These are phyloP conservation scores for Oryza australiensis DNA, from an alignment of 176 grass and related monocot species.

Conservation along the genomic window DNA sequence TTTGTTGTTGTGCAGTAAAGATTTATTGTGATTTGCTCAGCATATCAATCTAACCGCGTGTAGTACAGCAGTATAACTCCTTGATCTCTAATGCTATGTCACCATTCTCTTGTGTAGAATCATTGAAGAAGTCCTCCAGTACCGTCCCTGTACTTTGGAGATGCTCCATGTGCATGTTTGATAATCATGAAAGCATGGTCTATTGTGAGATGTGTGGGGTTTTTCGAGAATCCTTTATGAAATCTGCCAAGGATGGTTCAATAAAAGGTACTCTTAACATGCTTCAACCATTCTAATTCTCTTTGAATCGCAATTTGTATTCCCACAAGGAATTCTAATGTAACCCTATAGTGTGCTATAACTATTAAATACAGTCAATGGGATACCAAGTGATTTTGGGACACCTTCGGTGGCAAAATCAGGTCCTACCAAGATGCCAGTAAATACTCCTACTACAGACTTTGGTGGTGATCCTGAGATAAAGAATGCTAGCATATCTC, in stretches of 20 bases:
- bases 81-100: slow-evolving; percentile 35
- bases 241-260: slow-evolving; percentile 62
- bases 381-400: slow-evolving; percentile 37
- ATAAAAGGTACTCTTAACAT: slow-evolving; percentile 50
- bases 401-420: slow-evolving; percentile 43
- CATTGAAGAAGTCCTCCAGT: slow-evolving; percentile 48
- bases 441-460: slow-evolving; percentile 16
- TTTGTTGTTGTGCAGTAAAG: slow-evolving; percentile 12
- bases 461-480: slow-evolving; percentile 11
- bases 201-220: slow-evolving; percentile 92
- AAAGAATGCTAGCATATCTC: slow-evolving; percentile 42
- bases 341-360: slow-evolving; percentile 35
- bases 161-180: slow-evolving; percentile 77
- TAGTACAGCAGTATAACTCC: slow-evolving; percentile 4
- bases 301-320: not conserved
- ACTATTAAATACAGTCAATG: slow-evolving; percentile 41
- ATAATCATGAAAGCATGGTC: slow-evolving; percentile 69
- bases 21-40: not conserved
- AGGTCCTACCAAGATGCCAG: slow-evolving; percentile 43
- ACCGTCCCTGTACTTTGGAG: slow-evolving; percentile 58
- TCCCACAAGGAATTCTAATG: not conserved
- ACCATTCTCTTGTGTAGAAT: slow-evolving; percentile 31
- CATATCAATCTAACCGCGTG: slow-evolving; percentile 13
- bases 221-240: slow-evolving; percentile 73
- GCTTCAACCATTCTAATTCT: slow-evolving; percentile 27